phyloP scores from a whole-genome alignment of 768 basidiomycete species.

The Agaricus subrufescens region DNA sequence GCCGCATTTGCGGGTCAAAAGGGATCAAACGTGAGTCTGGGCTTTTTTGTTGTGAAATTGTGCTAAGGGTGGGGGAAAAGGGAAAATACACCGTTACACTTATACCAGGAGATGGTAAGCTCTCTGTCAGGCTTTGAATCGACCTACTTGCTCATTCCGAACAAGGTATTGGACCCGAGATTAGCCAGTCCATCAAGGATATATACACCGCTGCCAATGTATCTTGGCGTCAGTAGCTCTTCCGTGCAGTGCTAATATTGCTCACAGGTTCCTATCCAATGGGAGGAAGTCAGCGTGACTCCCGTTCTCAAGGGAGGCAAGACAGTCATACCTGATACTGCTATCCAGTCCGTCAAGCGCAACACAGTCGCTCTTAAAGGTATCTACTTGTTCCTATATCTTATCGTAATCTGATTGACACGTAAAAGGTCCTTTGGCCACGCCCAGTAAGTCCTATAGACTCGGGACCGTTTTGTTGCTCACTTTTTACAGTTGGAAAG shows the following conservation, averaged over 20 bases:
- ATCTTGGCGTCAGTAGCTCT: constrained; percentile 12
- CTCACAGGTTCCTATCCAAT: constrained; percentile 88
- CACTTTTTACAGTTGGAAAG: constrained; percentile 73
- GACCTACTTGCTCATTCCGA: background rate
- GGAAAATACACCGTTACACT: constrained; percentile 96
- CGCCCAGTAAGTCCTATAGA: constrained; percentile 69
- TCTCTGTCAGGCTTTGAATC: background rate
- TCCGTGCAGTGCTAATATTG: background rate
- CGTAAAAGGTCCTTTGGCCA: constrained; percentile 81
- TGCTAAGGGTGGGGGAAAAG: constrained; percentile 32
- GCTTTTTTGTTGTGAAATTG: background rate
- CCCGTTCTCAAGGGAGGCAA: constrained; percentile 93
- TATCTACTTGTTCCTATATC: constrained; percentile 23
- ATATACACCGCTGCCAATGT: constrained; percentile 91
- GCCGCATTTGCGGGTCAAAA: constrained; percentile 90
- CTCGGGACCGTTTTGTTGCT: background rate
- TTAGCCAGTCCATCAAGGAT: constrained; percentile 90
- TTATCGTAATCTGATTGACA: constrained; percentile 4
- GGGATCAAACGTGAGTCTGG: constrained; percentile 67
- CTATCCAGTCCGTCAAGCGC: constrained; percentile 88
- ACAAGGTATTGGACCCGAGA: constrained; percentile 96
- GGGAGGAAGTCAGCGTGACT: constrained; percentile 98
- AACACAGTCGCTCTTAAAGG: constrained; percentile 99
- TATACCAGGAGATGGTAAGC: constrained; percentile 92
- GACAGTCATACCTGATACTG: constrained; percentile 91